Conservation (phyloP, 441 rosid genomes). For the Gossypium schwendimanii region DNA sequence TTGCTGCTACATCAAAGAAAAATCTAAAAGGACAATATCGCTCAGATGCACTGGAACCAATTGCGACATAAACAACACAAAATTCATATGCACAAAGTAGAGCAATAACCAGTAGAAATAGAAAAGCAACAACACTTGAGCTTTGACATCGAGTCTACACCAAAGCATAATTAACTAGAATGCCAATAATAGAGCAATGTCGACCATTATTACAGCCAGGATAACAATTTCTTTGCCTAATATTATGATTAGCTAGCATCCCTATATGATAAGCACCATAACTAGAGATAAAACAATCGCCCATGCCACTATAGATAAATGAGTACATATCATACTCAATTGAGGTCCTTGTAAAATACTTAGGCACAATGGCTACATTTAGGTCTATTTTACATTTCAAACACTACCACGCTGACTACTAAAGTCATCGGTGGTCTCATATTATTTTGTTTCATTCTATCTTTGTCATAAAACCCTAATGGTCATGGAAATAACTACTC, state of each 20-base stretch:
- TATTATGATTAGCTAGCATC: constrained; percentile 72
- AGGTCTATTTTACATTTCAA: too few relatives aligned
- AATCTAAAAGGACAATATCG: constrained; percentile 94
- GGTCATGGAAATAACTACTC: too few relatives aligned
- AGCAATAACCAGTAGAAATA: constrained; percentile 91
- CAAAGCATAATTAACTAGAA: constrained; percentile 98
- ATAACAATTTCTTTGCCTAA: constrained; percentile 85
- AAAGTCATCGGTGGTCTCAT: too few relatives aligned
- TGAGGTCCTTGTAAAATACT: constrained; percentile 80
- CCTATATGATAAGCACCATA: constrained; percentile 79
- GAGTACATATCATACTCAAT: constrained; percentile 62
- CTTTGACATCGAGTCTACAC: constrained; percentile 99
- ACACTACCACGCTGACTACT: too few relatives aligned
- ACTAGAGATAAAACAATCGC: constrained; percentile 73
- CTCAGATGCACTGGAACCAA: constrained; percentile 81
- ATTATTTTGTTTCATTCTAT: too few relatives aligned
- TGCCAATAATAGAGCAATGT: constrained; percentile 88
- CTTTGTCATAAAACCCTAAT: too few relatives aligned
- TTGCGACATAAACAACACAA: constrained; percentile 93
- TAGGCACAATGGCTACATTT: constrained; percentile 18
- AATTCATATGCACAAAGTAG: constrained; percentile 95
- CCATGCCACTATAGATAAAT: constrained; percentile 77
- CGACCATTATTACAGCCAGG: constrained; percentile 91
- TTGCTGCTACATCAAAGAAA: constrained; percentile 96
- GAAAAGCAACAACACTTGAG: constrained; percentile 97